Percentiles rank a stretch among this genome's conserved stretches.
These are phyloP conservation scores for Starmerella vitae DNA, from an alignment of 805 yeast species.

Conservation along the genomic window DNA sequence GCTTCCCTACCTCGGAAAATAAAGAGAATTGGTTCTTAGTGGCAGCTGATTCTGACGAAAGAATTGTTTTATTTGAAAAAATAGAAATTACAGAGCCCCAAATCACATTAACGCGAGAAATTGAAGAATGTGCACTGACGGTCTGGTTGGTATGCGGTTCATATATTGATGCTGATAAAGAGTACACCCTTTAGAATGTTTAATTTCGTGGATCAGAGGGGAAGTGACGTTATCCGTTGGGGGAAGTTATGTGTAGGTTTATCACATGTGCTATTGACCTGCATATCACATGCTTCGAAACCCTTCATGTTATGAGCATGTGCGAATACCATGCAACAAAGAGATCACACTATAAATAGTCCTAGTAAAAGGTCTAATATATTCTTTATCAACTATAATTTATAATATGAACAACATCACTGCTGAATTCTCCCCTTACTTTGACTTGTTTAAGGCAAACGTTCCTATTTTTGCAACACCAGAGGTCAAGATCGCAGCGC, in stretches of 20 bases:
- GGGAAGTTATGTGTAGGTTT: no score
- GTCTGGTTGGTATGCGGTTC: constrained; percentile 87
- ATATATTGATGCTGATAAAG: constrained; percentile 86
- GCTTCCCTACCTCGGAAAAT: neutral
- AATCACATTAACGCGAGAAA: constrained; percentile 32
- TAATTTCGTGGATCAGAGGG: no score
- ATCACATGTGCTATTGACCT: no score
- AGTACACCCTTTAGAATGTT: constrained; percentile 25
- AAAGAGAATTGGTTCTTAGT: constrained; percentile 24
- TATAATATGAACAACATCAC: neutral
- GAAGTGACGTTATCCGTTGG: no score
- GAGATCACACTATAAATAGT: neutral
- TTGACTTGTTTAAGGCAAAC: neutral
- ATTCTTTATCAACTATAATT: no score
- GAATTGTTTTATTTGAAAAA: constrained; percentile 61
- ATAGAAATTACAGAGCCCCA: constrained; percentile 39
- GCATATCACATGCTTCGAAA: neutral
- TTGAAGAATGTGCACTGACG: constrained; percentile 32
- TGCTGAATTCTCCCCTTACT: neutral
- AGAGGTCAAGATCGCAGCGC: constrained; percentile 16
- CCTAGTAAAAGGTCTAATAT: no score
- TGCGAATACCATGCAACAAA: neutral
- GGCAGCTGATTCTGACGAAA: constrained; percentile 49
- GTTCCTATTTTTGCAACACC: constrained; percentile 11
- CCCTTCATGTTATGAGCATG: neutral